Evolutionary conservation across 2,329 filamentous ascomycete species (phyloP).

Genomic region (Penicillium sp.): DNA sequence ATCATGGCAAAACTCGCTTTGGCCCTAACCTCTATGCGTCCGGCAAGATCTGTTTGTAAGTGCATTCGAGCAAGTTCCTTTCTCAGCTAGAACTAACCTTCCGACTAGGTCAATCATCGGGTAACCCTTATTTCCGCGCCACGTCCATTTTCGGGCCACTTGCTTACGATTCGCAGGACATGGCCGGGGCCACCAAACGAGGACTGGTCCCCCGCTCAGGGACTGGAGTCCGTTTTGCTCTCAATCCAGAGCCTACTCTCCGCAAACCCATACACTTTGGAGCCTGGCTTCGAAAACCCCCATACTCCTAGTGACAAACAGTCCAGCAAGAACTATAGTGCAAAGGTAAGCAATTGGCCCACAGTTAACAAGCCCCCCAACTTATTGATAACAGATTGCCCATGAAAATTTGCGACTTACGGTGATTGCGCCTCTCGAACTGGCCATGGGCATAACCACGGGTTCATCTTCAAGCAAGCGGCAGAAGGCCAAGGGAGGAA

Average conservation of each 20-base stretch:
- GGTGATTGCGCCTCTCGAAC: constrained; percentile 81
- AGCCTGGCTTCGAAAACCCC: constrained; percentile 86
- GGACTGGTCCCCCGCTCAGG: constrained; percentile 95
- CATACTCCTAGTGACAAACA: constrained; percentile 64
- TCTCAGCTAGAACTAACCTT: not conserved
- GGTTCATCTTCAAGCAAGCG: not conserved
- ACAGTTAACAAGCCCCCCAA: not conserved
- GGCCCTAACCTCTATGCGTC: constrained; percentile 94
- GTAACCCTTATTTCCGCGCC: not conserved
- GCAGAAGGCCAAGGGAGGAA: not conserved
- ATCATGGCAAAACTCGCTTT: constrained; percentile 83
- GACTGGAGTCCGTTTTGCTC: constrained; percentile 87
- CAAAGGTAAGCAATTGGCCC: constrained; percentile 62
- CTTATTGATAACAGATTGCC: constrained; percentile 62
- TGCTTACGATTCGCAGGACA: constrained; percentile 59
- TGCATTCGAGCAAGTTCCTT: constrained; percentile 19
- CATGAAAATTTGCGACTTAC: constrained; percentile 88
- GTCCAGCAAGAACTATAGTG: constrained; percentile 71
- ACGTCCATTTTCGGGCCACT: not conserved
- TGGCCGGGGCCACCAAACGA: constrained; percentile 90
- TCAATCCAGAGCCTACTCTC: constrained; percentile 98
- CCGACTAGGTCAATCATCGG: not conserved
- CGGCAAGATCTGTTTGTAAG: constrained; percentile 90
- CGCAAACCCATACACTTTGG: constrained; percentile 89
- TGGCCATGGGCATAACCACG: constrained; percentile 63